Evolutionary conservation across 371 early-diverging fungal species (phyloP).

Genomic region (Mucor circinelloides): DNA sequence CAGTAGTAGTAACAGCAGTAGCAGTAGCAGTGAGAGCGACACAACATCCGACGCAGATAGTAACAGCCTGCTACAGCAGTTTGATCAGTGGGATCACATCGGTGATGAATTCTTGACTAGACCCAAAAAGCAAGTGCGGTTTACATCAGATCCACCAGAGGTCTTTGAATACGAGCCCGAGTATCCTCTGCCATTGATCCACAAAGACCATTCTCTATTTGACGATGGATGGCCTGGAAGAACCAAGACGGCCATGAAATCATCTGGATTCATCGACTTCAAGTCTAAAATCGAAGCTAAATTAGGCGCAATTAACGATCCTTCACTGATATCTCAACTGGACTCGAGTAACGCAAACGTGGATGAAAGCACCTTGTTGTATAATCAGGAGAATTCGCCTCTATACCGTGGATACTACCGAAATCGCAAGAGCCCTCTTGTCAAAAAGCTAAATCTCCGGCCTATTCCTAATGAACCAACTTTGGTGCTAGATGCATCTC

Average conservation of each 20-base stretch:
- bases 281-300: conserved; percentile 27
- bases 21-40: conserved; percentile 2
- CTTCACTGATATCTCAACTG: conserved; percentile 14
- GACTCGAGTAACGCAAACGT: not conserved
- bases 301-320: conserved; percentile 23
- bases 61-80: not conserved
- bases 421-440: conserved; percentile 20
- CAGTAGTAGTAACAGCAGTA: not conserved
- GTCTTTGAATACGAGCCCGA: conserved; percentile 47
- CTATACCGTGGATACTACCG: conserved; percentile 17
- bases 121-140: conserved; percentile 27
- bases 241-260: conserved; percentile 20
- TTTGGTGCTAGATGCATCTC: conserved; percentile 3
- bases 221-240: conserved; percentile 33
- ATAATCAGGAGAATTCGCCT: not conserved
- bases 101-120: not conserved
- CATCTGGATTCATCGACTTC: conserved; percentile 25
- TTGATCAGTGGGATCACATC: not conserved
- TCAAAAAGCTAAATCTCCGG: conserved; percentile 18
- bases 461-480: conserved; percentile 11
- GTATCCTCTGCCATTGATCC: not conserved
- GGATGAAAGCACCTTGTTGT: not conserved
- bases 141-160: conserved; percentile 32
- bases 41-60: not conserved
- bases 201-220: conserved; percentile 3